Conservation (phyloP, 495 filamentous ascomycete genomes). For the Neurospora sp. region DNA sequence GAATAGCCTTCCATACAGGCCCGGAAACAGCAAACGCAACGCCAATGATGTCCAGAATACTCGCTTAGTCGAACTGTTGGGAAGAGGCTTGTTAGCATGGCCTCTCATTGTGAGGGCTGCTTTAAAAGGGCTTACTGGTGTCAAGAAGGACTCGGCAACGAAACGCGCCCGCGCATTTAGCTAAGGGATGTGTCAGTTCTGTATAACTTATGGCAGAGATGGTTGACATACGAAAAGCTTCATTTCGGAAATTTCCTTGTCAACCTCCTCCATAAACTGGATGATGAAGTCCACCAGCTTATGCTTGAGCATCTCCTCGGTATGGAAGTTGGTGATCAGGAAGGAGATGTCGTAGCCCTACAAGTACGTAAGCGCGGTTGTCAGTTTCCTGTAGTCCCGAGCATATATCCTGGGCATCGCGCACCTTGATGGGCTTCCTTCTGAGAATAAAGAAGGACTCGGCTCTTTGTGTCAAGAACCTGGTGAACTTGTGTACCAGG, state of each 20-base stretch:
- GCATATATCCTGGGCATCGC: background rate
- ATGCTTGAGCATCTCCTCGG: slow-evolving; percentile 95
- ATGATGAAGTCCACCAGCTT: slow-evolving; percentile 99
- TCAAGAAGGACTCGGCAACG: slow-evolving; percentile 95
- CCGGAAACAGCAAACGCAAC: background rate
- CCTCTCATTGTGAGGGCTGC: background rate
- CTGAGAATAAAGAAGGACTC: slow-evolving; percentile 96
- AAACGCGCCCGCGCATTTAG: slow-evolving; percentile 96
- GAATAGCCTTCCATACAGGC: background rate
- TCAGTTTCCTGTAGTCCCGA: background rate
- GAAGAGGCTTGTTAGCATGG: background rate
- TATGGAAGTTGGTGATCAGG: slow-evolving; percentile 96
- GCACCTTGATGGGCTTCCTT: slow-evolving; percentile 88
- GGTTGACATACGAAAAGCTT: slow-evolving; percentile 78
- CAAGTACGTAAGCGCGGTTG: background rate
- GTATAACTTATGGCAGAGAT: background rate
- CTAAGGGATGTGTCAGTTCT: slow-evolving; percentile 36
- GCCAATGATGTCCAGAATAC: background rate
- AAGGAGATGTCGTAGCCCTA: slow-evolving; percentile 99
- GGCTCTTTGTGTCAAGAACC: slow-evolving; percentile 90
- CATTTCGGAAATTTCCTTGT: slow-evolving; percentile 99
- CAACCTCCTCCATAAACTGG: slow-evolving; percentile 98
- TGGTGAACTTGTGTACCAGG: slow-evolving; percentile 92
- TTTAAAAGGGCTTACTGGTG: slow-evolving; percentile 56
- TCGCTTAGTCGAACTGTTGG: slow-evolving; percentile 20